A percentile compares a stretch with the other conserved stretches of the same genome.
phyloP scores from a whole-genome alignment of 2,329 filamentous ascomycete species.

The Ascochyta lentis region DNA sequence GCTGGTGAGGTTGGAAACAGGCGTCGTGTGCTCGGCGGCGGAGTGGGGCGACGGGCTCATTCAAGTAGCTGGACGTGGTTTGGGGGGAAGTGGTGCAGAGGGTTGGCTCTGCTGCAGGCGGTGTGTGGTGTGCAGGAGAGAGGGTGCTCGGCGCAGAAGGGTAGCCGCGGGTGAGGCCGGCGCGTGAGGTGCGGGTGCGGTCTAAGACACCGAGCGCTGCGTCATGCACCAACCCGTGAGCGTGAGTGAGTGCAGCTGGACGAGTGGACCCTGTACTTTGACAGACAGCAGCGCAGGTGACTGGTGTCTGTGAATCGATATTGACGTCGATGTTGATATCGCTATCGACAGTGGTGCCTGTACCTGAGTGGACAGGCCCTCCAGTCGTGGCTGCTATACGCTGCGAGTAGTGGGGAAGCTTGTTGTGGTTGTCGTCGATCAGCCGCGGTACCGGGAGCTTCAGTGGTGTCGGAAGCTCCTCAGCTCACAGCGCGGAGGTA shows the following conservation, averaged over 20 bases:
- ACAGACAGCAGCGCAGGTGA: slow-evolving; percentile 16
- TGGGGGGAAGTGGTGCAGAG: slow-evolving; percentile 14
- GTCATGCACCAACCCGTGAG: slow-evolving; percentile 34
- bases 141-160: slow-evolving; percentile 4
- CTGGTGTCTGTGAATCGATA: background rate
- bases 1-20: slow-evolving; percentile 44
- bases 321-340: no score
- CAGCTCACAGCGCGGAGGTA: slow-evolving; percentile 25
- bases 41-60: slow-evolving; percentile 49
- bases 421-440: slow-evolving; percentile 19
- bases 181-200: slow-evolving; percentile 21
- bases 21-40: slow-evolving; percentile 38
- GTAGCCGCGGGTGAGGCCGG: slow-evolving; percentile 20
- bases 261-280: slow-evolving; percentile 26
- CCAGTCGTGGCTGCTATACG: slow-evolving; percentile 1
- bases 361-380: slow-evolving; percentile 4
- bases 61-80: slow-evolving; percentile 36
- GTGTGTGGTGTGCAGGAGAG: slow-evolving; percentile 11
- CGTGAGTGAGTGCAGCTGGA: slow-evolving; percentile 24
- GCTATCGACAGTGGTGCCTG: slow-evolving; percentile 20
- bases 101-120: slow-evolving; percentile 17
- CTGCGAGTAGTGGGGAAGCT: slow-evolving; percentile 21
- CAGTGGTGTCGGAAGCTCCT: slow-evolving; percentile 23
- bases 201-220: slow-evolving; percentile 30
- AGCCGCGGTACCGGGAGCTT: slow-evolving; percentile 26